These are phyloP conservation scores for Penicillium janthinellum DNA, from an alignment of 2,329 filamentous ascomycete genomes.

Conservation along the genomic window DNA sequence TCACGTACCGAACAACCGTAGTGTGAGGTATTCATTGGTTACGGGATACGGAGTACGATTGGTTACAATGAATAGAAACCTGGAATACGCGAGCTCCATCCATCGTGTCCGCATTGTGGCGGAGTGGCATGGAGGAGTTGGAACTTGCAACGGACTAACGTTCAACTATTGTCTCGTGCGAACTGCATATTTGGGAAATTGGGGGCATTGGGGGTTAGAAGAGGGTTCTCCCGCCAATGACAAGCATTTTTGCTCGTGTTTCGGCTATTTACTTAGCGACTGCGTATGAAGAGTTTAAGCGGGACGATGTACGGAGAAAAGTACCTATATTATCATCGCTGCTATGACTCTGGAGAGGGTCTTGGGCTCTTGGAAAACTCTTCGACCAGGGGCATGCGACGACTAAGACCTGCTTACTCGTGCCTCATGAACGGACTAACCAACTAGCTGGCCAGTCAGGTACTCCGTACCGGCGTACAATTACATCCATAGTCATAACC, in stretches of 20 bases:
- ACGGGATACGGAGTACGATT: neutral
- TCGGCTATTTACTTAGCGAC: constrained; percentile 8
- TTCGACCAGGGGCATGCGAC: constrained; percentile 2
- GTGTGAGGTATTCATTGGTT: neutral
- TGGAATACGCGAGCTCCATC: neutral
- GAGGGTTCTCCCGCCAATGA: constrained; percentile 11
- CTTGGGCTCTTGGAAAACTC: neutral
- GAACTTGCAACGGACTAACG: neutral
- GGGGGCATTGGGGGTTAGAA: constrained; percentile 8
- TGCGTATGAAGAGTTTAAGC: neutral
- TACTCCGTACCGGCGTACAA: no score
- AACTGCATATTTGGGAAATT: neutral
- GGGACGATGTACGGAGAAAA: neutral
- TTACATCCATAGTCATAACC: neutral
- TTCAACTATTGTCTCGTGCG: neutral
- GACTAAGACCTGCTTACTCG: neutral
- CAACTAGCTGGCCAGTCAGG: neutral
- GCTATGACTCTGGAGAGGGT: neutral
- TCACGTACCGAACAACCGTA: constrained; percentile 21
- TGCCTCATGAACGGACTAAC: neutral
- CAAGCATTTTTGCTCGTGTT: constrained; percentile 10
- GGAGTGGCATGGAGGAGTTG: neutral
- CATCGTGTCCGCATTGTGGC: neutral
- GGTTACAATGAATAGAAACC: neutral
- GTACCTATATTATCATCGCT: neutral